A percentile compares a stretch with the other conserved stretches of the same genome.
Evolutionary conservation across 495 filamentous ascomycete genomes (phyloP).

Genomic region (Aspergillus diversus): DNA sequence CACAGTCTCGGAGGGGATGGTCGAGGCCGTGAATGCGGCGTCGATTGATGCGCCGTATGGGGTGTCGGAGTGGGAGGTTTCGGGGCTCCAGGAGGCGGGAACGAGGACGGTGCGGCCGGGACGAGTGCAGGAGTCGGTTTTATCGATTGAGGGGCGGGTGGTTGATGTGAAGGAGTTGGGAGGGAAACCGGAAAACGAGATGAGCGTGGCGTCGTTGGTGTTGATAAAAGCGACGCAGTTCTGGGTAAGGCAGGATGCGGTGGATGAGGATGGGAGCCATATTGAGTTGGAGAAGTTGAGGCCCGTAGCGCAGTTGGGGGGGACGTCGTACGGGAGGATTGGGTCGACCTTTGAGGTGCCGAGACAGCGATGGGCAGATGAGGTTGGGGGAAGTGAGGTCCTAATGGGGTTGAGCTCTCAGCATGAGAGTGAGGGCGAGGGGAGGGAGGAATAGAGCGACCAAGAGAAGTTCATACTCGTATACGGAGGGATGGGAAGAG

Average conservation of each 20-base stretch:
- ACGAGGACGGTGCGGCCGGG: constrained; percentile 60
- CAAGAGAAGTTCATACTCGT: too few relatives aligned
- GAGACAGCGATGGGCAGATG: constrained; percentile 63
- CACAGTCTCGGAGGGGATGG: constrained; percentile 75
- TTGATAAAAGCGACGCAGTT: constrained; percentile 81
- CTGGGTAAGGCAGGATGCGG: constrained; percentile 80
- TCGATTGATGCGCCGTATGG: constrained; percentile 77
- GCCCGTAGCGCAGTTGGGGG: constrained; percentile 76
- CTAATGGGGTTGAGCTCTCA: constrained; percentile 32
- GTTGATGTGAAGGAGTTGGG: constrained; percentile 73
- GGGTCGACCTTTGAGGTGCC: constrained; percentile 69
- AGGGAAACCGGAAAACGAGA: constrained; percentile 60
- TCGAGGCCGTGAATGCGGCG: constrained; percentile 82
- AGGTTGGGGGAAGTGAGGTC: constrained; percentile 48
- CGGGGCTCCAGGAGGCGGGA: constrained; percentile 69
- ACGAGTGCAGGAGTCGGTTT: constrained; percentile 76
- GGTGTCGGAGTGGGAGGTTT: constrained; percentile 75
- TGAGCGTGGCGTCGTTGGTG: constrained; percentile 68
- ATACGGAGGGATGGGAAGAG: background rate
- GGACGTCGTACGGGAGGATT: constrained; percentile 73
- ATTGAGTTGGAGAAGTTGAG: constrained; percentile 70
- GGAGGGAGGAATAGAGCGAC: too few relatives aligned
- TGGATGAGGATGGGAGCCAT: constrained; percentile 69
- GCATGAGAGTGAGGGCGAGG: too few relatives aligned
- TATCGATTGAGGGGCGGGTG: constrained; percentile 76